Conservation (phyloP, 495 filamentous ascomycete genomes). For the Platismatia glauca region DNA sequence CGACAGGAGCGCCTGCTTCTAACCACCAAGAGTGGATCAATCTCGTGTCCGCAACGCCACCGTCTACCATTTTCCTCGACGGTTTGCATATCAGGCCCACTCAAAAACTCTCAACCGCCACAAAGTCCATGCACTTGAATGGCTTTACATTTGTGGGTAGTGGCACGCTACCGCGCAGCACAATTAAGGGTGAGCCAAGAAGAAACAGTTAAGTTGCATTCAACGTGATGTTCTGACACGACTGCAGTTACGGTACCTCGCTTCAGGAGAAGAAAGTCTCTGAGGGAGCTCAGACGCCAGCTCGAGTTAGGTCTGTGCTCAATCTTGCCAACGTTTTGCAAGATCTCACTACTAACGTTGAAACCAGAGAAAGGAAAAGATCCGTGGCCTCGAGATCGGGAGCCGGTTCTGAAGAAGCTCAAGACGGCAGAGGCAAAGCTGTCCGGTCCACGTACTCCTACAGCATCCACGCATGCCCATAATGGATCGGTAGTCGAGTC, state of each 20-base stretch:
- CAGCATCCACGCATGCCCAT: slow-evolving; percentile 8
- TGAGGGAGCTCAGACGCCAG: slow-evolving; percentile 34
- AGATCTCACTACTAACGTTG: slow-evolving; percentile 6
- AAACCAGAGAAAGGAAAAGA: slow-evolving; percentile 24
- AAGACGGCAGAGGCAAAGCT: slow-evolving; percentile 18
- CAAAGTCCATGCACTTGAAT: slow-evolving; percentile 33
- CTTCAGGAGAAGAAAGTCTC: slow-evolving; percentile 35
- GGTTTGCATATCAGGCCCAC: slow-evolving; percentile 32
- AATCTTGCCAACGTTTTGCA: not conserved
- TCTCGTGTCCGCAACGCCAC: slow-evolving; percentile 23
- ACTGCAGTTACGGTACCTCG: slow-evolving; percentile 28
- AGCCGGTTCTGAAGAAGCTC: slow-evolving; percentile 25
- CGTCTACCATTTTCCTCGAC: slow-evolving; percentile 27
- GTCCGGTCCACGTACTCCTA: slow-evolving; percentile 15
- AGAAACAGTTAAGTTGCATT: not conserved
- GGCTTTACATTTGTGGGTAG: slow-evolving; percentile 34
- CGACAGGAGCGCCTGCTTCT: not conserved
- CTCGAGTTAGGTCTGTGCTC: slow-evolving; percentile 18
- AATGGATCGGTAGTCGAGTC: slow-evolving; percentile 13
- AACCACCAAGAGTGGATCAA: slow-evolving; percentile 20
- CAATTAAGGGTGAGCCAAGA: slow-evolving; percentile 23
- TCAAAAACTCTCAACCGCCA: slow-evolving; percentile 30
- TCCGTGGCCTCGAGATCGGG: slow-evolving; percentile 21
- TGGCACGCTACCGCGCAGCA: slow-evolving; percentile 21
- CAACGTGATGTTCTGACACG: slow-evolving; percentile 2